These are phyloP conservation scores for Vanrija humicola DNA, from an alignment of 1,284 basidiomycete genomes.

Conservation along the genomic window DNA sequence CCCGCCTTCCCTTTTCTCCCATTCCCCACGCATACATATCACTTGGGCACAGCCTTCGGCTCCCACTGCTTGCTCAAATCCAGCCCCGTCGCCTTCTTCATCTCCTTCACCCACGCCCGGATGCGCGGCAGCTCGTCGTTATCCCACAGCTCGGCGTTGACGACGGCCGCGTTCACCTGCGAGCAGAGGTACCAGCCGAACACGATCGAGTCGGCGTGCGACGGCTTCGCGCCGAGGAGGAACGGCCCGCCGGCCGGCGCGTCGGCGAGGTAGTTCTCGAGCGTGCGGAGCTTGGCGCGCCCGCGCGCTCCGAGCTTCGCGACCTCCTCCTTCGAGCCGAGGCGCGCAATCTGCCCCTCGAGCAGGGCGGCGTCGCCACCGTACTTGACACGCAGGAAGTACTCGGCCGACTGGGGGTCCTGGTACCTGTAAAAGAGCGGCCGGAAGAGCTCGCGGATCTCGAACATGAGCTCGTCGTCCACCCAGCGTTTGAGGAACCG, in stretches of 20 bases:
- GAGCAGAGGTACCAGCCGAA: slow-evolving; percentile 18
- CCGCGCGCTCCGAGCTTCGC: not conserved
- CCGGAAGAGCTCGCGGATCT: not conserved
- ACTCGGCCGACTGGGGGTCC: not conserved
- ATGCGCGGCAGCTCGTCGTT: slow-evolving; percentile 11
- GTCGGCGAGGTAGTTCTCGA: not conserved
- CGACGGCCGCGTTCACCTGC: slow-evolving; percentile 9
- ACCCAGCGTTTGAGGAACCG: not conserved
- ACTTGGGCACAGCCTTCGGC: not conserved
- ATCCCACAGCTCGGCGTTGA: slow-evolving; percentile 12
- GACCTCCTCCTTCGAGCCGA: not conserved
- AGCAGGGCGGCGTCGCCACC: not conserved
- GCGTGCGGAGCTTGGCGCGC: not conserved
- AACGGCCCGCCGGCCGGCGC: not conserved
- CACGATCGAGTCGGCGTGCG: slow-evolving; percentile 19
- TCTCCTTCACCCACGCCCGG: slow-evolving; percentile 14
- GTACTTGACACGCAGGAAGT: slow-evolving; percentile 1
- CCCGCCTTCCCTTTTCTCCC: too few species aligned
- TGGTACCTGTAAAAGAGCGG: not conserved
- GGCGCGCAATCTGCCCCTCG: too few species aligned
- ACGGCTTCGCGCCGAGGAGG: slow-evolving; percentile 6
- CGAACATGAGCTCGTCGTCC: not conserved
- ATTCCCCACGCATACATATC: not conserved
- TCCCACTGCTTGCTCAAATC: not conserved
- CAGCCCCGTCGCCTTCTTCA: not conserved